phyloP scores from a whole-genome alignment of 1,284 basidiomycete species.

The Sphaerobolus stellatus region DNA sequence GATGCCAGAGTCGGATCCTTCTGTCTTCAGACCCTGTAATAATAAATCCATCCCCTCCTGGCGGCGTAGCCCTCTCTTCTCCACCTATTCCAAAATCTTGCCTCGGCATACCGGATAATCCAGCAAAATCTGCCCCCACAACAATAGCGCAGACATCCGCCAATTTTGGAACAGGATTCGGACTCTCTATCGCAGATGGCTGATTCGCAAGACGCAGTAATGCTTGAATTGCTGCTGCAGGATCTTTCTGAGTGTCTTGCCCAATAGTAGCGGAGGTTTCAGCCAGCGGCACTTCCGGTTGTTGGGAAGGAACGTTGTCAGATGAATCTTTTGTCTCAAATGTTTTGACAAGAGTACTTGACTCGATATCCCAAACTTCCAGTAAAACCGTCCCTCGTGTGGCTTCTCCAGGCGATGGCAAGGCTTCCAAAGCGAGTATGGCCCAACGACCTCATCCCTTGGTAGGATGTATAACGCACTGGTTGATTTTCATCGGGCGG shows the following conservation, averaged over 20 bases:
- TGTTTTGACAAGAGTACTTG: constrained; percentile 63
- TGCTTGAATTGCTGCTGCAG: constrained; percentile 66
- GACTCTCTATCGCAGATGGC: too few species aligned
- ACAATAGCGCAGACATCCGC: constrained; percentile 9
- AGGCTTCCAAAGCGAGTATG: constrained; percentile 72
- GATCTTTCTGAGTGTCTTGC: constrained; percentile 55
- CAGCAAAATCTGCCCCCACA: constrained; percentile 7
- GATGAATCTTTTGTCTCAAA: constrained; percentile 48
- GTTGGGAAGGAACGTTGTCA: constrained; percentile 15
- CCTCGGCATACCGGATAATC: constrained; percentile 25
- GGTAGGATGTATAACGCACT: constrained; percentile 79
- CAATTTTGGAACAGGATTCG: background rate
- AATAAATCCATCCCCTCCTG: constrained; percentile 58
- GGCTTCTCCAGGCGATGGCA: constrained; percentile 12
- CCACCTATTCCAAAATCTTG: constrained; percentile 26
- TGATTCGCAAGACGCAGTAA: too few species aligned
- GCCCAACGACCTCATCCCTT: constrained; percentile 89
- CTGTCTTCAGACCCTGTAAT: constrained; percentile 82
- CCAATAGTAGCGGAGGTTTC: constrained; percentile 48
- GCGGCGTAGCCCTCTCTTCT: constrained; percentile 34
- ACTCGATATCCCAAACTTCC: constrained; percentile 83
- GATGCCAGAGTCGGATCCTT: constrained; percentile 80
- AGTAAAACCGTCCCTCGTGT: constrained; percentile 39
- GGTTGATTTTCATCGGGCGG: constrained; percentile 56
- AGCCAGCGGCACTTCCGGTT: constrained; percentile 35